phyloP scores from a whole-genome alignment of 208 protist genomes.

The Perkinsela sp. region DNA sequence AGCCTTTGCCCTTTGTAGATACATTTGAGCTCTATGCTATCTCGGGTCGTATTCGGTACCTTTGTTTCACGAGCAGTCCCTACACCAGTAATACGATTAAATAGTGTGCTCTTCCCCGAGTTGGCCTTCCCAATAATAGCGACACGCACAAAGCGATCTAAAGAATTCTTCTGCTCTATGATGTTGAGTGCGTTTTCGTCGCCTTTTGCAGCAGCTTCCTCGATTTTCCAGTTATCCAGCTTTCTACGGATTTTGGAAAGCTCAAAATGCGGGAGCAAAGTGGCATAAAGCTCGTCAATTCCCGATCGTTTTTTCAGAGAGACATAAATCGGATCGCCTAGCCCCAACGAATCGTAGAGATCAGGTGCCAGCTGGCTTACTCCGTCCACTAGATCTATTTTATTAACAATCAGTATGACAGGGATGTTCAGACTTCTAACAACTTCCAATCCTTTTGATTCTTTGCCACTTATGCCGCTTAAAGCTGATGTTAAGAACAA shows the following conservation, averaged over 20 bases:
- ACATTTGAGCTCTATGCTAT: conserved; percentile 53
- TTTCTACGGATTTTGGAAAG: conserved; percentile 29
- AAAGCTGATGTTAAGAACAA: conserved; percentile 42
- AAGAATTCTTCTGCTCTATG: conserved; percentile 41
- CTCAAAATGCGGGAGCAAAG: conserved; percentile 39
- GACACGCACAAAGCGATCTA: conserved; percentile 47
- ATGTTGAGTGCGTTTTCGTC: conserved; percentile 55
- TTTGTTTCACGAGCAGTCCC: conserved; percentile 43
- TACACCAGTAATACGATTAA: conserved; percentile 69
- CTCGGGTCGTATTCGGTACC: conserved; percentile 57
- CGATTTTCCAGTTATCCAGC: conserved; percentile 55
- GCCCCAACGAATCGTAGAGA: conserved; percentile 19
- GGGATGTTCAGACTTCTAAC: conserved; percentile 31
- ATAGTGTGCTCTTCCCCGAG: conserved; percentile 65
- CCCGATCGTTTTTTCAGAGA: conserved; percentile 23
- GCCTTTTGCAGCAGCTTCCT: conserved; percentile 39
- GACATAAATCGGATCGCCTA: conserved; percentile 33
- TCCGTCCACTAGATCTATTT: conserved; percentile 38
- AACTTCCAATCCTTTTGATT: conserved; percentile 24
- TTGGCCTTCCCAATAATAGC: conserved; percentile 68
- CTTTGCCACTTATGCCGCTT: conserved; percentile 18
- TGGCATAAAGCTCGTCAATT: conserved; percentile 25
- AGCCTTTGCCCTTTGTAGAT: conserved; percentile 55
- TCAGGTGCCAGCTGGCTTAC: conserved; percentile 18
- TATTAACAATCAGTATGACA: conserved; percentile 40